Evolutionary conservation across 495 filamentous ascomycete species (phyloP), one percentile per base, ranked within the genome.

Genomic region (Hypoxylon lienhwacheense): DNA sequence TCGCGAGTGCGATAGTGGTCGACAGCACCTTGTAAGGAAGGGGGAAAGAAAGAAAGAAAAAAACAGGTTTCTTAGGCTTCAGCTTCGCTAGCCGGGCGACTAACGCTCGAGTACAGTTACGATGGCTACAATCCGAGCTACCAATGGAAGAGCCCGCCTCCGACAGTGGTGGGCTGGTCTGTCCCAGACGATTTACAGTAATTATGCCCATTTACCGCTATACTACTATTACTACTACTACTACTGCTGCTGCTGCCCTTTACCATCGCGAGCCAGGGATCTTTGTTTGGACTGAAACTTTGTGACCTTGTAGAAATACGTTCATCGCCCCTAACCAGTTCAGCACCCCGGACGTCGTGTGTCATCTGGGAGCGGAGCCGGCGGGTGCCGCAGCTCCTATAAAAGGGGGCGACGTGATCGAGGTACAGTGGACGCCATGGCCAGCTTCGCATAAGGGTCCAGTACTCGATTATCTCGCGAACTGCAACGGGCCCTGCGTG

Each of bases 381-480:
- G 71, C 68, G 11, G 41, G 60, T 14, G 61, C 59, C 44, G 65
- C 68, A 26, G 70, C 66, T 29, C 57, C 64, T 14, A 67, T 76
- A 7, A 65, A 62, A 2, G 71, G 69, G 19, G 73, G 70, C 15
- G 64, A 66, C 37, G 61, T 63, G 29, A 63, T 76, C 37, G 64
- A 66, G 19, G 44, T 73, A 8, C 66, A 64, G 21, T 64, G 64
- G 61, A 56, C 54, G 28, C 55, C 48, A 1, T 86, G 82, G 81
- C 81, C 82, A 11, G 67, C 68, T 7, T 73, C 68, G 28, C 82
- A 84, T 61, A 76, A 82, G 58, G 84, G 85, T n/a, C 82, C 83
- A 4, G 79, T 87, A 47, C 76, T 87, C 47, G 79, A 78, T 53
- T 86, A 87, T 67, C 61, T 89, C 39, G 85, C 85, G 53, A 80